phyloP scores from a whole-genome alignment of 1,284 basidiomycete species.

The Tylopilus orsonianus region DNA sequence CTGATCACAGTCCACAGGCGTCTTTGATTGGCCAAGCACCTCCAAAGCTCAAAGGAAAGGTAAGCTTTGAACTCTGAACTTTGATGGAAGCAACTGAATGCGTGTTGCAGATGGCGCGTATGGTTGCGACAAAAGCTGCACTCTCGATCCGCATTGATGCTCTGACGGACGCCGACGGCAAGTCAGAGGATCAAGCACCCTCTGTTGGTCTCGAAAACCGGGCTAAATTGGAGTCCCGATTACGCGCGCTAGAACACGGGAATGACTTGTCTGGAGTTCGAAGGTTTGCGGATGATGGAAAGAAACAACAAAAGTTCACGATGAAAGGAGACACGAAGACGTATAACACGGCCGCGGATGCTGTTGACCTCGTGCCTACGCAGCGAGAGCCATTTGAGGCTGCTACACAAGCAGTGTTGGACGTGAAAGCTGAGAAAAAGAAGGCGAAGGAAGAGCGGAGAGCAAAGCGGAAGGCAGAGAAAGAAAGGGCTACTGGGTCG shows the following conservation, averaged over 20 bases:
- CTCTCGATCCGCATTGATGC: slow-evolving; percentile 97
- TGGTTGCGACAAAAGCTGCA: slow-evolving; percentile 98
- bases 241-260: slow-evolving; percentile 87
- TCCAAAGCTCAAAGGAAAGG: slow-evolving; percentile 98
- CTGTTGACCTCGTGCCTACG: slow-evolving; percentile 76
- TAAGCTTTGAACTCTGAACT: slow-evolving; percentile 38
- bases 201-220: slow-evolving; percentile 92
- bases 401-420: slow-evolving; percentile 63
- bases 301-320: slow-evolving; percentile 77
- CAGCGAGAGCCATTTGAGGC: slow-evolving; percentile 74
- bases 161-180: slow-evolving; percentile 88
- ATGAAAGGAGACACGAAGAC: slow-evolving; percentile 73
- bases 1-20: slow-evolving; percentile 49
- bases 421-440: slow-evolving; percentile 79
- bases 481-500: slow-evolving; percentile 46
- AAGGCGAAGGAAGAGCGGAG: slow-evolving; percentile 77
- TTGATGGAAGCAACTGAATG: slow-evolving; percentile 2
- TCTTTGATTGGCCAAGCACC: slow-evolving; percentile 97
- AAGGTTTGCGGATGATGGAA: slow-evolving; percentile 59
- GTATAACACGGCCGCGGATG: slow-evolving; percentile 84
- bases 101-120: slow-evolving; percentile 85
- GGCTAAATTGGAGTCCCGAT: slow-evolving; percentile 90
- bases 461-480: slow-evolving; percentile 66
- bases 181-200: slow-evolving; percentile 79
- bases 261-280: slow-evolving; percentile 68